phyloP scores from a whole-genome alignment of 345 rosid species.

The Sisymbrium irio region DNA sequence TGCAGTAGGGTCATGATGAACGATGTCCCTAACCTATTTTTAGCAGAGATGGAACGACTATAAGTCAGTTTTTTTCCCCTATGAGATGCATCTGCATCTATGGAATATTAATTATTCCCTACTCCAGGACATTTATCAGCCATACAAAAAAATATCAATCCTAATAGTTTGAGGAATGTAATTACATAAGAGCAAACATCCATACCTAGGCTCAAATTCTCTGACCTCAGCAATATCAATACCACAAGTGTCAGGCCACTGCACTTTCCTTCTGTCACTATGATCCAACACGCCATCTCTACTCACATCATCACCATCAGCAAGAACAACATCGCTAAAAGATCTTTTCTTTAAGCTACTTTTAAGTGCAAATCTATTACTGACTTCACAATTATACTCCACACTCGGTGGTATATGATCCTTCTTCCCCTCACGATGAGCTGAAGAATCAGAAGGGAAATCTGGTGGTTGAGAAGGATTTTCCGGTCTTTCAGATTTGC shows the following conservation, averaged over 20 bases:
- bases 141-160: no score
- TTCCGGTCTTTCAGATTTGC: slow-evolving; percentile 63
- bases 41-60: neutral
- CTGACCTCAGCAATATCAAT: slow-evolving; percentile 80
- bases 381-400: slow-evolving; percentile 41
- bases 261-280: slow-evolving; percentile 75
- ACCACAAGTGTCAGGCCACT: slow-evolving; percentile 91
- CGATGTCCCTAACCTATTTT: neutral
- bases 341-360: slow-evolving; percentile 81
- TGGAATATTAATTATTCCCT: neutral
- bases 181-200: neutral
- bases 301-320: slow-evolving; percentile 44
- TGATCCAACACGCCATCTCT: slow-evolving; percentile 45
- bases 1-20: neutral
- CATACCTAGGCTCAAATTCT: slow-evolving; percentile 98
- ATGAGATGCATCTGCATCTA: neutral
- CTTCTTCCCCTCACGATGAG: slow-evolving; percentile 33
- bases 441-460: slow-evolving; percentile 36
- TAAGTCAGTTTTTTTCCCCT: neutral
- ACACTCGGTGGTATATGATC: slow-evolving; percentile 30
- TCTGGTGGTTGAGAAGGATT: slow-evolving; percentile 70
- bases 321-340: slow-evolving; percentile 38
- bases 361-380: slow-evolving; percentile 50
- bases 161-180: neutral
- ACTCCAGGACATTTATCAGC: no score